Percentiles rank a stretch among this genome's conserved stretches.
These are phyloP conservation scores for Neocucurbitaria cava DNA, from an alignment of 2,329 filamentous ascomycete species.

Conservation along the genomic window DNA sequence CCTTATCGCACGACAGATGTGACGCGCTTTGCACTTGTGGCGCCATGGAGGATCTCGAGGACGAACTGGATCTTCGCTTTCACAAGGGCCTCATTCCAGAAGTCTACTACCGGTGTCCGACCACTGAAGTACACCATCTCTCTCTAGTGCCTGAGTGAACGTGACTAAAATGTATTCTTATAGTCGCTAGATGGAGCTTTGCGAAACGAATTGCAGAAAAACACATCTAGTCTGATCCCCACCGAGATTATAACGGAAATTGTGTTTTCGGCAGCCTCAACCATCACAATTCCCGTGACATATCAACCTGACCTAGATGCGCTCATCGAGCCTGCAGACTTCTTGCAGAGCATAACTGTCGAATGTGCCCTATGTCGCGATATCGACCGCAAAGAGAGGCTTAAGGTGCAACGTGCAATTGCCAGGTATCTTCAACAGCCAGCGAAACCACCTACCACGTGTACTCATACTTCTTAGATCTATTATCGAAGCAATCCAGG, in stretches of 20 bases:
- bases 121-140: conserved; percentile 30
- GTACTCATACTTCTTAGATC: conserved; percentile 20
- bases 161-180: conserved; percentile 20
- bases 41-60: conserved; percentile 40
- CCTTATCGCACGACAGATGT: conserved; percentile 5
- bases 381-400: conserved; percentile 34
- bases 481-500: conserved; percentile 40
- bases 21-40: neutral
- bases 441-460: neutral
- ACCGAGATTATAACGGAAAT: conserved; percentile 42
- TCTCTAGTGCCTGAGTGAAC: conserved; percentile 5
- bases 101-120: conserved; percentile 43
- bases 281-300: conserved; percentile 37
- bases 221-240: conserved; percentile 36
- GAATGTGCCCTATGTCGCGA: conserved; percentile 36
- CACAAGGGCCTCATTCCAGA: conserved; percentile 38
- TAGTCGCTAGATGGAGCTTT: conserved; percentile 39
- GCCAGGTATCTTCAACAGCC: conserved; percentile 23
- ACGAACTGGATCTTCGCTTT: conserved; percentile 40
- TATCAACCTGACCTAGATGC: conserved; percentile 34
- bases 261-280: conserved; percentile 37
- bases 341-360: conserved; percentile 38
- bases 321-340: conserved; percentile 36
- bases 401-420: conserved; percentile 40
- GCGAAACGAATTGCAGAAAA: conserved; percentile 38